Evolutionary conservation across 208 protist genomes (phyloP).

Genomic region (Leishmania aethiopica): DNA sequence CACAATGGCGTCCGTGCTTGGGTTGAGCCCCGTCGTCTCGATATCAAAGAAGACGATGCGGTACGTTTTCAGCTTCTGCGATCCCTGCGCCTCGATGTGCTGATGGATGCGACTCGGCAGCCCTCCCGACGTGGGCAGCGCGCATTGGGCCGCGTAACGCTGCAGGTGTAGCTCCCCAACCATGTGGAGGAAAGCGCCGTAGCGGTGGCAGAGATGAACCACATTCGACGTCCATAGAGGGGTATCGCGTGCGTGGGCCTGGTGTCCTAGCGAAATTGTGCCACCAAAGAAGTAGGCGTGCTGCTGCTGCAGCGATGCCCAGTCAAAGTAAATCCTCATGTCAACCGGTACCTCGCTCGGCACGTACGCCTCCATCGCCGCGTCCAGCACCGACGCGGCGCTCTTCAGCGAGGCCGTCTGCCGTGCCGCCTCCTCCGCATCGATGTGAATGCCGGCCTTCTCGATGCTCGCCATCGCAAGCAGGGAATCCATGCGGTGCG

Average conservation of each 20-base stretch:
- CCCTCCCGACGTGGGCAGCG: conserved; percentile 25
- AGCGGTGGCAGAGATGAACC: conserved; percentile 75
- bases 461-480: conserved; percentile 81
- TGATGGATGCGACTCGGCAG: conserved; percentile 42
- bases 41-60: conserved; percentile 84
- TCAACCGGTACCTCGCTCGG: conserved; percentile 73
- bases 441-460: conserved; percentile 68
- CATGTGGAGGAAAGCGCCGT: conserved; percentile 54
- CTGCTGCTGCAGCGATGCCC: conserved; percentile 66
- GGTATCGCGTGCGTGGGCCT: conserved; percentile 24
- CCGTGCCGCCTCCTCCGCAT: conserved; percentile 57
- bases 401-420: conserved; percentile 63
- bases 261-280: conserved; percentile 53
- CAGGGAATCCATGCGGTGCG: conserved; percentile 84
- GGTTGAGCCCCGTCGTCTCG: conserved; percentile 88
- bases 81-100: conserved; percentile 39
- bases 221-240: conserved; percentile 76
- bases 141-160: conserved; percentile 67
- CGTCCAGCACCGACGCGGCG: conserved; percentile 52
- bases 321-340: conserved; percentile 77
- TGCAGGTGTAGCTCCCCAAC: conserved; percentile 70
- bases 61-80: conserved; percentile 28
- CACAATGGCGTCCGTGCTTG: conserved; percentile 76
- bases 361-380: conserved; percentile 56
- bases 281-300: conserved; percentile 86